phyloP scores from a whole-genome alignment of 192 early-diverging fungal genomes.

The Neocallimastix lanati region DNA sequence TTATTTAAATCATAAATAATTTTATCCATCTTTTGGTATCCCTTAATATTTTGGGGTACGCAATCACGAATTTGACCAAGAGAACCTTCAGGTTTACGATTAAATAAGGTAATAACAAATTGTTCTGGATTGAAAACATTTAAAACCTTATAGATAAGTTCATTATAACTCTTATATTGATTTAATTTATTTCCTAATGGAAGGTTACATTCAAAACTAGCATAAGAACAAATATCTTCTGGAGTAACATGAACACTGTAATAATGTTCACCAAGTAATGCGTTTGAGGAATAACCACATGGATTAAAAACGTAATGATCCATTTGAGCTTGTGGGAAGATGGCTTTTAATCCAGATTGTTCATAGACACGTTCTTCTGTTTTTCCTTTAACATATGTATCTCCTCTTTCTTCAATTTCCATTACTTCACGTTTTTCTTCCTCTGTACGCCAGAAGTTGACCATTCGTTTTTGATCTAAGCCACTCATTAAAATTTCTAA shows the following conservation, averaged over 20 bases:
- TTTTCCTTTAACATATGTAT: slow-evolving; percentile 14
- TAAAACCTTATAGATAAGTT: slow-evolving; percentile 55
- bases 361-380: slow-evolving; percentile 11
- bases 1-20: slow-evolving; percentile 67
- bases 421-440: slow-evolving; percentile 39
- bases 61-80: neutral
- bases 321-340: slow-evolving; percentile 64
- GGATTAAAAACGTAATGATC: slow-evolving; percentile 89
- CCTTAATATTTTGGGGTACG: slow-evolving; percentile 20
- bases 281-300: slow-evolving; percentile 93
- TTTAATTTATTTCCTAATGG: slow-evolving; percentile 26
- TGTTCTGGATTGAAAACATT: slow-evolving; percentile 61
- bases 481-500: slow-evolving; percentile 95
- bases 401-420: slow-evolving; percentile 27
- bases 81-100: slow-evolving; percentile 3
- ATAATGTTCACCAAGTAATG: slow-evolving; percentile 71
- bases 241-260: slow-evolving; percentile 94
- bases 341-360: slow-evolving; percentile 56
- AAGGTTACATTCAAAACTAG: slow-evolving; percentile 93
- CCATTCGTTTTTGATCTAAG: slow-evolving; percentile 60
- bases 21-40: slow-evolving; percentile 43
- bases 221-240: slow-evolving; percentile 93
- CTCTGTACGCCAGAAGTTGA: slow-evolving; percentile 42
- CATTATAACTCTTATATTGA: slow-evolving; percentile 38
- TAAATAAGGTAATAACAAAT: slow-evolving; percentile 66